Percentiles rank a stretch among this genome's conserved stretches.
Evolutionary conservation across 768 basidiomycete species (phyloP).

Genomic region (Rhizopogon vinicolor): DNA sequence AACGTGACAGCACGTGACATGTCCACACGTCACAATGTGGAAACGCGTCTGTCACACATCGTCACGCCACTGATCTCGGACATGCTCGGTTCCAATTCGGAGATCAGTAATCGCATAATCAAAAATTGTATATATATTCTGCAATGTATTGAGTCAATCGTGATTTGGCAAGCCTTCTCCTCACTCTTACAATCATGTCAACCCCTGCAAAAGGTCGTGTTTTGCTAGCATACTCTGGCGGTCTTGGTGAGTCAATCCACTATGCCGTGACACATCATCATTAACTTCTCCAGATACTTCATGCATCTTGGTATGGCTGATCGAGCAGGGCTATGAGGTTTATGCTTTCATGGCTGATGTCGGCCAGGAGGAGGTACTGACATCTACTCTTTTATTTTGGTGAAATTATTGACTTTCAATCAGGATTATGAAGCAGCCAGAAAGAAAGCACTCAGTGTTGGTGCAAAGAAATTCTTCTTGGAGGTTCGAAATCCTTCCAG

Average conservation of each 20-base stretch:
- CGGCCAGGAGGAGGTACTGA: slow-evolving; percentile 78
- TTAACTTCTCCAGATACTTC: slow-evolving; percentile 71
- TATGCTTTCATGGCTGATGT: slow-evolving; percentile 97
- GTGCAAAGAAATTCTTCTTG: slow-evolving; percentile 95
- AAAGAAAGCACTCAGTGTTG: slow-evolving; percentile 83
- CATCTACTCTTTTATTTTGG: background rate
- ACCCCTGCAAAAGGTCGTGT: background rate
- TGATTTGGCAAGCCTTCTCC: background rate
- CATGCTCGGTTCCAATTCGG: background rate
- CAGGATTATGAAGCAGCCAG: slow-evolving; percentile 94
- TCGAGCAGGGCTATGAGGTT: slow-evolving; percentile 97
- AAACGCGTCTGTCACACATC: too few relatives aligned
- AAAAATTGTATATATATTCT: too few relatives aligned
- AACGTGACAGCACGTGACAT: background rate
- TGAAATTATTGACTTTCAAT: slow-evolving; percentile 3
- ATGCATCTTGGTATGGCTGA: slow-evolving; percentile 98
- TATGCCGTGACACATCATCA: background rate
- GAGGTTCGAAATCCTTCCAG: slow-evolving; percentile 42
- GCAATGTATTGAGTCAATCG: background rate
- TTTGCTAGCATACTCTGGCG: slow-evolving; percentile 73
- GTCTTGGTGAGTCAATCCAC: slow-evolving; percentile 65
- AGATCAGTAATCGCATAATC: background rate
- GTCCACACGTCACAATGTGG: too few relatives aligned
- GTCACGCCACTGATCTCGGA: too few relatives aligned
- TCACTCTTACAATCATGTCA: background rate